These are phyloP conservation scores for Rhizopogon vinicolor DNA, from an alignment of 768 basidiomycete genomes.

Conservation along the genomic window DNA sequence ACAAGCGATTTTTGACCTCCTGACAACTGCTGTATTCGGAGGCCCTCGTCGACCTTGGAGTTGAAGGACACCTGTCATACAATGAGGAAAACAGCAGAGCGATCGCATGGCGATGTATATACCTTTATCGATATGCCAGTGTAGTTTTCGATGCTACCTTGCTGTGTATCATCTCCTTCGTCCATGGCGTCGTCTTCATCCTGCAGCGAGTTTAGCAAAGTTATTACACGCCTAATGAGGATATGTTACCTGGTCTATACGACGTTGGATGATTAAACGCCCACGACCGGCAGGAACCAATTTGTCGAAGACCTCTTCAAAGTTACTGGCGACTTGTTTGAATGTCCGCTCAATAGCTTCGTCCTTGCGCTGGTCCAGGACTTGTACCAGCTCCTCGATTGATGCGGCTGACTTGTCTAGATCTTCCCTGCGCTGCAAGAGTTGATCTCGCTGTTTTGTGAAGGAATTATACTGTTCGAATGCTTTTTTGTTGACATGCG, in stretches of 20 bases:
- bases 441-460: conserved; percentile 93
- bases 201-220: conserved; percentile 25
- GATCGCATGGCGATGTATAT: not conserved
- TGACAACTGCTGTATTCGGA: conserved; percentile 93
- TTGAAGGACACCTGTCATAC: conserved; percentile 90
- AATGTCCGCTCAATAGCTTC: conserved; percentile 99
- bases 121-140: conserved; percentile 97
- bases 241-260: conserved; percentile 68
- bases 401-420: conserved; percentile 85
- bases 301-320: conserved; percentile 95
- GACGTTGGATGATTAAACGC: conserved; percentile 85
- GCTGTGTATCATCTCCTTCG: conserved; percentile 69
- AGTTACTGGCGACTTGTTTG: conserved; percentile 96
- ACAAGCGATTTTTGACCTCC: conserved; percentile 98
- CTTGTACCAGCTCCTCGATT: conserved; percentile 89
- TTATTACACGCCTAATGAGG: not conserved
- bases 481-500: conserved; percentile 99
- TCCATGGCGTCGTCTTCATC: conserved; percentile 69
- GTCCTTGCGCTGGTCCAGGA: conserved; percentile 94
- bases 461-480: conserved; percentile 98
- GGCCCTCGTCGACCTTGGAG: conserved; percentile 94
- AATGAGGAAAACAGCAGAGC: not conserved
- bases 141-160: conserved; percentile 85
- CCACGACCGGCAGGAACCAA: conserved; percentile 94
- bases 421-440: conserved; percentile 82